Evolutionary conservation across 257 asterid species (phyloP).

Genomic region (Solanum pinnatisectum): DNA sequence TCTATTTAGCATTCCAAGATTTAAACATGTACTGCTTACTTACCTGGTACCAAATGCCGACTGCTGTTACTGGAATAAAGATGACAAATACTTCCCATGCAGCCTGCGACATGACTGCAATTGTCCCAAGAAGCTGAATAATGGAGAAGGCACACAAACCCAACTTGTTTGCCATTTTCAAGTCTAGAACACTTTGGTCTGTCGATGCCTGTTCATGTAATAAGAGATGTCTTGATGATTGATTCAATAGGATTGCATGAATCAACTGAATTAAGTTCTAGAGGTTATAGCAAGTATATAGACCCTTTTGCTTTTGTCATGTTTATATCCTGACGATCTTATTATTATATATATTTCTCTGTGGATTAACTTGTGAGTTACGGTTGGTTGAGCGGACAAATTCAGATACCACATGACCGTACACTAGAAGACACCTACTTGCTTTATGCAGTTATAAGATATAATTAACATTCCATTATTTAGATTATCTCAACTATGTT

Average conservation of each 20-base stretch:
- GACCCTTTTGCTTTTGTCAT: background rate
- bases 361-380: background rate
- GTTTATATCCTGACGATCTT: background rate
- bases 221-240: background rate
- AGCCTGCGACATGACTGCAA: slow-evolving; percentile 91
- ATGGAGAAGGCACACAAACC: slow-evolving; percentile 95
- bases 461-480: background rate
- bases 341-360: background rate
- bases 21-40: background rate
- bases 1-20: background rate
- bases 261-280: background rate
- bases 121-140: slow-evolving; percentile 79
- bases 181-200: slow-evolving; percentile 83
- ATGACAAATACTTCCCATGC: slow-evolving; percentile 94
- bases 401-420: background rate
- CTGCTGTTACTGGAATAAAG: slow-evolving; percentile 86
- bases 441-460: background rate
- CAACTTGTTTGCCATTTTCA: slow-evolving; percentile 73
- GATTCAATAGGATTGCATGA: background rate
- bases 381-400: background rate
- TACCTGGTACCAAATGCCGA: slow-evolving; percentile 93
- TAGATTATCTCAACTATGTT: background rate
- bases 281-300: background rate
- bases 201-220: slow-evolving; percentile 54
- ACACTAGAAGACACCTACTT: background rate